These are phyloP conservation scores for Chaetomium tenue DNA, from an alignment of 495 filamentous ascomycete species.

Conservation along the genomic window DNA sequence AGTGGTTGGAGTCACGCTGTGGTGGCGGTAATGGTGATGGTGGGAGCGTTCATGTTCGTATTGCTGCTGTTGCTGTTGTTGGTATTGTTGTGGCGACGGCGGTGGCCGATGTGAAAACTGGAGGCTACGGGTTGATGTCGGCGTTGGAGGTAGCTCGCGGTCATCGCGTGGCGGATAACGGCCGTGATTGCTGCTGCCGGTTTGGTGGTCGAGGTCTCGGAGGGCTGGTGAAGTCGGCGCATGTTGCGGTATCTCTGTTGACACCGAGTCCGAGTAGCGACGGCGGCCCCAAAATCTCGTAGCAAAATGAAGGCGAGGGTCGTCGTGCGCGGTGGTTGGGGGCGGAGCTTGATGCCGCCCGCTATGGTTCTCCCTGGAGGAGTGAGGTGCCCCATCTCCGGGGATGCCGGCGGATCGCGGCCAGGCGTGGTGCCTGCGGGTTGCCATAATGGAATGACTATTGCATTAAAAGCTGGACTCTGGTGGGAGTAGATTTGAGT, in stretches of 20 bases:
- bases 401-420: neutral
- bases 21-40: no score
- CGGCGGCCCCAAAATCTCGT: slow-evolving; percentile 8
- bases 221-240: neutral
- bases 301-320: slow-evolving; percentile 7
- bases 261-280: slow-evolving; percentile 11
- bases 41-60: no score
- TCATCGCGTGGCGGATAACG: no score
- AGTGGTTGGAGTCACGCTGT: no score
- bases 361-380: neutral
- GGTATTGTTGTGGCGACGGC: neutral
- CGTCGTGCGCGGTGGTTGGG: neutral
- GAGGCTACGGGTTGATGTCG: neutral
- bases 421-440: neutral
- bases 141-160: neutral
- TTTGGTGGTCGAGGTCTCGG: neutral
- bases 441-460: neutral
- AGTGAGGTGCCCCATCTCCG: neutral
- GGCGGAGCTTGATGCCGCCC: neutral
- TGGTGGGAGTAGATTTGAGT: neutral
- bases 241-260: neutral
- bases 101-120: neutral
- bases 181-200: neutral
- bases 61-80: neutral
- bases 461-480: neutral